Percentiles rank a stretch among this genome's conserved stretches.
phyloP scores from a whole-genome alignment of 2,329 filamentous ascomycete species.

The Pseudocercospora fijiensis region DNA sequence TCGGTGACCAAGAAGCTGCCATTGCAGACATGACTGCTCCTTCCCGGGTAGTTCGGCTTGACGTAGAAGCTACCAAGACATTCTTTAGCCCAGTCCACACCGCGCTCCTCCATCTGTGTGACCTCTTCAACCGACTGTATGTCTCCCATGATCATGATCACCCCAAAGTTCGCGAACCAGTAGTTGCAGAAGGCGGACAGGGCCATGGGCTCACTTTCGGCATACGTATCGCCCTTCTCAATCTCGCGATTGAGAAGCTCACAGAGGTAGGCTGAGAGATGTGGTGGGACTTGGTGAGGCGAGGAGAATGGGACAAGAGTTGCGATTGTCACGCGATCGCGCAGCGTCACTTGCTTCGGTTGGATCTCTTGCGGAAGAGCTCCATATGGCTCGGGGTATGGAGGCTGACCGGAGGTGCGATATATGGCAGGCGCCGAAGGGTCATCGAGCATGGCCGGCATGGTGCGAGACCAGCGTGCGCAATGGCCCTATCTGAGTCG shows the following conservation, averaged over 20 bases:
- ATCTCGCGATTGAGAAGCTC: constrained; percentile 88
- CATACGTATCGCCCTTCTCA: constrained; percentile 87
- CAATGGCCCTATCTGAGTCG: background rate
- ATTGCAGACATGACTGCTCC: constrained; percentile 86
- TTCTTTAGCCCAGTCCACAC: constrained; percentile 70
- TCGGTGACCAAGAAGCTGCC: constrained; percentile 53
- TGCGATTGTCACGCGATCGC: constrained; percentile 79
- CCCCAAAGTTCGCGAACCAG: constrained; percentile 90
- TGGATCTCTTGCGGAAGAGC: constrained; percentile 67
- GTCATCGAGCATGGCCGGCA: constrained; percentile 79
- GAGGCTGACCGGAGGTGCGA: constrained; percentile 64
- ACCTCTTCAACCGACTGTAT: constrained; percentile 61
- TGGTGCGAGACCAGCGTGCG: constrained; percentile 37
- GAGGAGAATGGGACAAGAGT: constrained; percentile 81
- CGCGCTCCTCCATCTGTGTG: constrained; percentile 46
- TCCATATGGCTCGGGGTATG: constrained; percentile 63
- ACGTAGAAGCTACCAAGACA: constrained; percentile 91
- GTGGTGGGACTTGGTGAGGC: constrained; percentile 71
- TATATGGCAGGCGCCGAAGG: constrained; percentile 69
- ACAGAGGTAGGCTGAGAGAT: constrained; percentile 72
- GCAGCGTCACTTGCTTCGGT: constrained; percentile 75
- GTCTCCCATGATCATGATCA: constrained; percentile 80
- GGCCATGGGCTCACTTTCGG: constrained; percentile 75
- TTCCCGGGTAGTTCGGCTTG: constrained; percentile 88
- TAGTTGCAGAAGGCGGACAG: constrained; percentile 75